phyloP scores from a whole-genome alignment of 2,329 filamentous ascomycete species.

The Dendrostoma leiphaemia region DNA sequence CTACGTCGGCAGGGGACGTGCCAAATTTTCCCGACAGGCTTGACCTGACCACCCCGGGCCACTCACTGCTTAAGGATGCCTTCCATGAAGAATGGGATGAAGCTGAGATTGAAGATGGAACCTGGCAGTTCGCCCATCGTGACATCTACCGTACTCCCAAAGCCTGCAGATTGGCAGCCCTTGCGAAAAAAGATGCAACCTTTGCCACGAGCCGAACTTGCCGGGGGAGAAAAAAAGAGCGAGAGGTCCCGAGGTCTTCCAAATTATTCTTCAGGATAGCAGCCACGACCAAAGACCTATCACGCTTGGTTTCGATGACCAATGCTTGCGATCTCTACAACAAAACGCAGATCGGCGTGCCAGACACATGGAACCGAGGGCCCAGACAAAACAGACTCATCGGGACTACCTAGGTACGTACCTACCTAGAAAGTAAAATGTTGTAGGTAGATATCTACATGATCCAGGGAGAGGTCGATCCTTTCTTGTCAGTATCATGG shows the following conservation, averaged over 20 bases:
- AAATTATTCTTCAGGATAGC: neutral
- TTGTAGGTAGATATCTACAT: too few relatives aligned
- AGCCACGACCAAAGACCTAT: neutral
- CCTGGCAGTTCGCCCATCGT: neutral
- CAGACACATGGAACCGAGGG: neutral
- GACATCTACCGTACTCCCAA: neutral
- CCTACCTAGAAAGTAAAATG: too few relatives aligned
- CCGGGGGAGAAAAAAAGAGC: neutral
- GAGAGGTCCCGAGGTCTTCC: too few relatives aligned
- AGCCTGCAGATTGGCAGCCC: too few relatives aligned
- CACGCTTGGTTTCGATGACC: neutral
- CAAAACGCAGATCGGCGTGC: neutral
- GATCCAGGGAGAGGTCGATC: too few relatives aligned
- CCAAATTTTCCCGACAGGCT: neutral
- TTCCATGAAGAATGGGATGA: neutral
- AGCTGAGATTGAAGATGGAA: neutral
- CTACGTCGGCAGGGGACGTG: neutral
- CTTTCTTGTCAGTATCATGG: too few relatives aligned
- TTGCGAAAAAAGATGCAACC: too few relatives aligned
- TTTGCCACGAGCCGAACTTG: neutral
- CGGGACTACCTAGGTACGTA: too few relatives aligned
- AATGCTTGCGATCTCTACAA: neutral
- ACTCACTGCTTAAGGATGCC: too few relatives aligned
- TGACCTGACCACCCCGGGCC: neutral
- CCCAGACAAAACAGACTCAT: too few relatives aligned